A percentile compares a stretch with the other conserved stretches of the same genome.
These are phyloP conservation scores for Pseudogymnoascus sp. DNA, from an alignment of 2,329 filamentous ascomycete genomes.

Conservation along the genomic window DNA sequence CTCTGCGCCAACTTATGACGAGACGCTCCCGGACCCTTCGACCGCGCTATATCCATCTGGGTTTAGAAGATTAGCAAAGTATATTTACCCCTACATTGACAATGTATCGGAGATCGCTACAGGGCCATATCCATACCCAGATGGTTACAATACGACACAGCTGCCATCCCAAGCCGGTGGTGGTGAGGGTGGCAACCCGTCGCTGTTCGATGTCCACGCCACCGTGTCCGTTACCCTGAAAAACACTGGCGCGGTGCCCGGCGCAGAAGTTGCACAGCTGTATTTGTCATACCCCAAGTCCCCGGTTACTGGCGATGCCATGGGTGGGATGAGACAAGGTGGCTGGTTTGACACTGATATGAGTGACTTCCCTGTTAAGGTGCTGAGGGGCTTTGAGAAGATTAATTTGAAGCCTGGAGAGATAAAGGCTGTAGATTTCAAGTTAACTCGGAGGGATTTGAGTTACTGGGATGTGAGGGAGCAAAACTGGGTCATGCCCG, in stretches of 20 bases:
- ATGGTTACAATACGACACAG: slow-evolving; percentile 40
- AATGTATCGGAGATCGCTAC: slow-evolving; percentile 32
- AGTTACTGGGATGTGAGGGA: slow-evolving; percentile 60
- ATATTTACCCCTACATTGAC: slow-evolving; percentile 55
- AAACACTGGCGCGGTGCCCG: slow-evolving; percentile 48
- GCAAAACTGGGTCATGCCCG: slow-evolving; percentile 62
- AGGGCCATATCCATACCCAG: slow-evolving; percentile 32
- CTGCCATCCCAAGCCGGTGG: slow-evolving; percentile 52
- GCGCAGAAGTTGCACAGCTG: slow-evolving; percentile 48
- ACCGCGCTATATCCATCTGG: slow-evolving; percentile 47
- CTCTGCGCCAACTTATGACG: slow-evolving; percentile 42
- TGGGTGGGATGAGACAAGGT: slow-evolving; percentile 53
- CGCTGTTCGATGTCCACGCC: slow-evolving; percentile 47
- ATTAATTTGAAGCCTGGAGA: slow-evolving; percentile 48
- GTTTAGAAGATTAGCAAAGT: slow-evolving; percentile 51
- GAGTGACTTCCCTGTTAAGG: slow-evolving; percentile 53
- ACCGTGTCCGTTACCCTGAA: slow-evolving; percentile 43
- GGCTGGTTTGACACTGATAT: slow-evolving; percentile 9
- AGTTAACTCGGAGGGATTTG: slow-evolving; percentile 56
- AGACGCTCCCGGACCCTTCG: slow-evolving; percentile 40
- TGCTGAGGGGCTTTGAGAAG: slow-evolving; percentile 69
- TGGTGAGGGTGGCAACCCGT: slow-evolving; percentile 49
- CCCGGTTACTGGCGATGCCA: slow-evolving; percentile 41
- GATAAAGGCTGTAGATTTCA: slow-evolving; percentile 44
- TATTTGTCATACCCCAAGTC: slow-evolving; percentile 43